Percentiles rank a stretch among this genome's conserved stretches.
Conservation (phyloP, 2,329 filamentous ascomycete species). For the Hirsutella rhossiliensis region DNA sequence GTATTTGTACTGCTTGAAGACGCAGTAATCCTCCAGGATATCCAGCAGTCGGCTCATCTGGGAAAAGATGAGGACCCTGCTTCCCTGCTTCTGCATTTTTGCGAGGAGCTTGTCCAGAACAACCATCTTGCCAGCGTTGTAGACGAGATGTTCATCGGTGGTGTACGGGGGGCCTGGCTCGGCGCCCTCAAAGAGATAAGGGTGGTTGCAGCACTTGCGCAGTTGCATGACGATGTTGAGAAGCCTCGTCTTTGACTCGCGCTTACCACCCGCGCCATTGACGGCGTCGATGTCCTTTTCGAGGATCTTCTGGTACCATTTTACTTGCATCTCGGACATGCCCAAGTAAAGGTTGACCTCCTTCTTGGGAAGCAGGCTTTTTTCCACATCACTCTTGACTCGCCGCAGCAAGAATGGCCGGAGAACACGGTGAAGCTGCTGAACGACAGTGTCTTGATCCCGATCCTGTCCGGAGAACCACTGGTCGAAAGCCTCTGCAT, state of each 20-base stretch:
- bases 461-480: conserved; percentile 90
- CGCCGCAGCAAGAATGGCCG: conserved; percentile 88
- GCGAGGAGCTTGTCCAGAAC: conserved; percentile 86
- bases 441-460: conserved; percentile 90
- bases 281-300: conserved; percentile 99
- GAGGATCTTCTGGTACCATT: conserved; percentile 98
- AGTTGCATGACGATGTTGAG: conserved; percentile 99
- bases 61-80: conserved; percentile 95
- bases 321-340: conserved; percentile 98
- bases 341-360: conserved; percentile 94
- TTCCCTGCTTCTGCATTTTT: conserved; percentile 75
- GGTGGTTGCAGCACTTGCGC: conserved; percentile 97
- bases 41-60: conserved; percentile 97
- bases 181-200: conserved; percentile 93
- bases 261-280: conserved; percentile 90
- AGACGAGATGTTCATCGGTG: conserved; percentile 88
- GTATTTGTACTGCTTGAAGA: conserved; percentile 90
- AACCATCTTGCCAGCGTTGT: conserved; percentile 94
- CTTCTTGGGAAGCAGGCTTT: conserved; percentile 93
- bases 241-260: conserved; percentile 92
- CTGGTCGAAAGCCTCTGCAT: conserved; percentile 91
- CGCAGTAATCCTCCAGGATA: conserved; percentile 95
- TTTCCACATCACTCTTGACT: conserved; percentile 96
- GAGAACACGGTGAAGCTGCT: conserved; percentile 87
- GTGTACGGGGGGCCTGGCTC: conserved; percentile 97